These are phyloP conservation scores for Apiospora kogelbergensis DNA, from an alignment of 2,329 filamentous ascomycete species.

Conservation along the genomic window DNA sequence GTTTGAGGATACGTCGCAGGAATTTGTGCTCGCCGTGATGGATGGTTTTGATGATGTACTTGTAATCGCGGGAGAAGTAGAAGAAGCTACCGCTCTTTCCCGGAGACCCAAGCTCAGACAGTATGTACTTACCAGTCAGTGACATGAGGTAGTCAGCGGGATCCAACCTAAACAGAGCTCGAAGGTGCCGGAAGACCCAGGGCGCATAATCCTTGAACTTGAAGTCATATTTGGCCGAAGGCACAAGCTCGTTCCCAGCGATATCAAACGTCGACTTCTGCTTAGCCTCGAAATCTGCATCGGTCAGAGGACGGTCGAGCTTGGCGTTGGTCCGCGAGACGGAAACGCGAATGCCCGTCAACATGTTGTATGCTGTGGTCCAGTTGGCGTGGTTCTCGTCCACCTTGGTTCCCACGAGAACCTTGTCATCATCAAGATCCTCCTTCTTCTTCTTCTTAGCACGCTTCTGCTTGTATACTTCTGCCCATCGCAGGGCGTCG, in stretches of 20 bases:
- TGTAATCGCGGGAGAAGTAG: conserved; percentile 99
- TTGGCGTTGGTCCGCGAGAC: conserved; percentile 97
- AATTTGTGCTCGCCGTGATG: conserved; percentile 94
- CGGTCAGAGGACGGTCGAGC: conserved; percentile 84
- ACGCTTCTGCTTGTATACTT: conserved; percentile 87
- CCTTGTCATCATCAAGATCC: conserved; percentile 87
- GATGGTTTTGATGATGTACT: conserved; percentile 99
- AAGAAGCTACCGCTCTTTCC: conserved; percentile 99
- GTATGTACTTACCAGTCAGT: conserved; percentile 95
- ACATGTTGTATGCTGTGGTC: conserved; percentile 99
- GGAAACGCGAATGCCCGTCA: conserved; percentile 96
- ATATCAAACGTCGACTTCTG: conserved; percentile 99
- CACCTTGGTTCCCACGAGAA: conserved; percentile 95
- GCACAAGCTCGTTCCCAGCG: conserved; percentile 94
- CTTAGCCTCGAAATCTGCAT: conserved; percentile 88
- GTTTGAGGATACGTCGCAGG: conserved; percentile 76
- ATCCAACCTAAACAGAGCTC: conserved; percentile 84
- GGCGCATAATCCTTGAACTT: conserved; percentile 99
- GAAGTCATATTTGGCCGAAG: conserved; percentile 99
- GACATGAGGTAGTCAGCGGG: conserved; percentile 98
- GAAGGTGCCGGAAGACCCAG: conserved; percentile 95
- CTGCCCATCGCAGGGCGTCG: conserved; percentile 87
- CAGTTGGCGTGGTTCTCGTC: conserved; percentile 97
- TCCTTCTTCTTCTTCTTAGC: conserved; percentile 86
- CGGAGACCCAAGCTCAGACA: conserved; percentile 94